Evolutionary conservation across 495 filamentous ascomycete species (phyloP).

Genomic region (Xanthoparmelia taractica): DNA sequence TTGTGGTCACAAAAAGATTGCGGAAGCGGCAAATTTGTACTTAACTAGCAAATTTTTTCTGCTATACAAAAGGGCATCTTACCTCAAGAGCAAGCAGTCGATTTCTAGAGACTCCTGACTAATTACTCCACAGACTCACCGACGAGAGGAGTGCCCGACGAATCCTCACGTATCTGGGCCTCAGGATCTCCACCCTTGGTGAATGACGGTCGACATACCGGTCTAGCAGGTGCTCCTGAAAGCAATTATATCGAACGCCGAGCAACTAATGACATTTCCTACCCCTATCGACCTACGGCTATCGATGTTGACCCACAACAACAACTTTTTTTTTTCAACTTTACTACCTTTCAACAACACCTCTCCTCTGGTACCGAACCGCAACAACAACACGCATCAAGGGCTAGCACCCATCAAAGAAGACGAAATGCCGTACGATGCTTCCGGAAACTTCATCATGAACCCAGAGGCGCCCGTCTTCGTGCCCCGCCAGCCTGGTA

Average conservation of each 20-base stretch:
- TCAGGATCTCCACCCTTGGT: not conserved
- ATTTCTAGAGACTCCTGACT: not conserved
- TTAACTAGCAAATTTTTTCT: not conserved
- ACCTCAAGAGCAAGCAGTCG: not conserved
- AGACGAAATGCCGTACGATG: not conserved
- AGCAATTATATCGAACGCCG: not conserved
- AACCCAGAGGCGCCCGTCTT: not conserved
- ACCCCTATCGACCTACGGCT: not conserved
- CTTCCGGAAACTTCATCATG: not conserved
- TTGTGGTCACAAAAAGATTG: not conserved
- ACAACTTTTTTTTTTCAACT: not conserved
- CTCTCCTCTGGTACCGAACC: not conserved
- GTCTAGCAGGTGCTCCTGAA: not conserved
- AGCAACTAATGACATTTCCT: not conserved
- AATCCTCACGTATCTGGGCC: not conserved
- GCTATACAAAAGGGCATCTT: not conserved
- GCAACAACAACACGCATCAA: not conserved
- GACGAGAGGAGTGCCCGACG: not conserved
- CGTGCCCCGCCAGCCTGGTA: not conserved
- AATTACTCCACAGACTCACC: not conserved
- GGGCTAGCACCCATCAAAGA: not conserved
- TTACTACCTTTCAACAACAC: not conserved
- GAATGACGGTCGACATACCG: not conserved
- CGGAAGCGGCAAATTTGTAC: not conserved
- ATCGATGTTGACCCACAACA: not conserved